Evolutionary conservation across 371 early-diverging fungal genomes (phyloP), one percentile per base, ranked within the genome.

Genomic region (Apophysomyces variabilis): DNA sequence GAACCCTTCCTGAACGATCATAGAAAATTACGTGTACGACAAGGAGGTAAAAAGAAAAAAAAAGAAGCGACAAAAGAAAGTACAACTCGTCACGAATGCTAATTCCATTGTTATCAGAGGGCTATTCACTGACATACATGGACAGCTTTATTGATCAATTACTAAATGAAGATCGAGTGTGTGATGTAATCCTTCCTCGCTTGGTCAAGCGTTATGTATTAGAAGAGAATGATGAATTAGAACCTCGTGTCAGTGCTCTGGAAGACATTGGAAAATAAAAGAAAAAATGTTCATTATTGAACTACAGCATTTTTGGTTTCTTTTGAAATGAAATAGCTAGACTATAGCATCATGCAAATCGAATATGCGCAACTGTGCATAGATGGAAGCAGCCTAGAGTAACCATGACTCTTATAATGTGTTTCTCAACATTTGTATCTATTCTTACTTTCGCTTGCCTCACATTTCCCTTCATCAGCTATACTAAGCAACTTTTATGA

Each of bases 71-170:
- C 92, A 67, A 73, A 9, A 74, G n/a, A 79, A 45, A 76, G 95
- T 18, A 94, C 95, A 70, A 90, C 92, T 26, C 3, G 0, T 75
- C 93, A 5, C 76, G 90, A 54, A 66, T 70, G 36, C 93, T 41
- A 95, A 66, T 85, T 82, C 61, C 73, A 92, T 61, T 92, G 93
- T 37, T 65, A 59, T 61, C 78, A 81, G 89, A 77, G 38, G 85
- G 84, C 1, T 86, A 85, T 71, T 65, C 70, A 9, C 73, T 98
- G 7, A 88, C 90, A 1, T 81, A 86, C 66, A 91, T 99, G 91
- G 98, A 98, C 69, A 91, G 93, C 69, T 95, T 97, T 69, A 87
- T 97, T 26, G 97, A 98, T 71, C 78, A 86, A 26, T 77, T 99
- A 38, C 78, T 99, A 50, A 76, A 77, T 13, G 86, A 92, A 36